Conservation (phyloP, 1,284 basidiomycete genomes). For the Leccinum fallax region DNA sequence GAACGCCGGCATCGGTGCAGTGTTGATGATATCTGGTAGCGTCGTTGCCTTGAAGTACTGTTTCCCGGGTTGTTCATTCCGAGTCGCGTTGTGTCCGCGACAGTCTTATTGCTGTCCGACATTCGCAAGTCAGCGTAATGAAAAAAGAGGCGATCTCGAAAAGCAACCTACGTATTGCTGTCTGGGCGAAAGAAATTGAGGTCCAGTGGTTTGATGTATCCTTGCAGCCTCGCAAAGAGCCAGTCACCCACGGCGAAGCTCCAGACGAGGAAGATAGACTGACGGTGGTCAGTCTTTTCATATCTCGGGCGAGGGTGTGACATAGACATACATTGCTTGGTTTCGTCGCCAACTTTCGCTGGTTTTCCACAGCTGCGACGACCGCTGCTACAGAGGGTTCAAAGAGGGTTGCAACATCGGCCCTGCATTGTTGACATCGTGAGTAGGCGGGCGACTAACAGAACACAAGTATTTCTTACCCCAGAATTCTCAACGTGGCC, state of each 20-base stretch:
- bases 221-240: conserved; percentile 35
- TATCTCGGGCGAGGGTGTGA: neutral
- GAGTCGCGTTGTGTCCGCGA: conserved; percentile 70
- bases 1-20: conserved; percentile 85
- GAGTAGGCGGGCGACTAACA: conserved; percentile 16
- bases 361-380: conserved; percentile 36
- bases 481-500: conserved; percentile 34
- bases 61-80: conserved; percentile 92
- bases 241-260: conserved; percentile 45
- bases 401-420: conserved; percentile 42
- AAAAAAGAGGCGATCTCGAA: neutral
- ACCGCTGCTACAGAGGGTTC: conserved; percentile 42
- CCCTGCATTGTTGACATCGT: conserved; percentile 25
- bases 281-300: conserved; percentile 5
- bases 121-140: neutral
- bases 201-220: conserved; percentile 29
- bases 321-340: conserved; percentile 28
- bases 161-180: conserved; percentile 42
- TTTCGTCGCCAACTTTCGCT: conserved; percentile 29
- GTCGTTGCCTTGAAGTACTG: conserved; percentile 98
- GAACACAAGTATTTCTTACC: conserved; percentile 29
- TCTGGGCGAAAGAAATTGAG: conserved; percentile 47
- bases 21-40: conserved; percentile 94
- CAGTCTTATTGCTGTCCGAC: conserved; percentile 33
- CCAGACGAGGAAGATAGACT: conserved; percentile 43